These are phyloP conservation scores for Oryza punctata DNA, from an alignment of 176 grass and related monocot genomes.

Conservation along the genomic window DNA sequence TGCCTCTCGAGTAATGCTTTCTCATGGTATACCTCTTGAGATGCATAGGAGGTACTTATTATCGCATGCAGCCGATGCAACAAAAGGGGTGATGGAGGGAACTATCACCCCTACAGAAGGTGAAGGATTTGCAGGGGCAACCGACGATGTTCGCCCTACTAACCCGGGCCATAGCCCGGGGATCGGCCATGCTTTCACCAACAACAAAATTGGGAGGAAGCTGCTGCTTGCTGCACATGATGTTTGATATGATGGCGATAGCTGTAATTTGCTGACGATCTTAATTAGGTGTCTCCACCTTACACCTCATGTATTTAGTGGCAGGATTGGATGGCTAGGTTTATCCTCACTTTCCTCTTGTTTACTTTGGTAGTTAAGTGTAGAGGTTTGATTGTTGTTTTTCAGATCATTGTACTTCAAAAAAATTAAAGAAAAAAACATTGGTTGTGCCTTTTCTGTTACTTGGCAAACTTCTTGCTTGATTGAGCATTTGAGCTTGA, in stretches of 20 bases:
- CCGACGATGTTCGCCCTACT: constrained; percentile 12
- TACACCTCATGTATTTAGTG: constrained; percentile 7
- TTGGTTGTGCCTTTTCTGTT: neutral
- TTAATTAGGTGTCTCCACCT: neutral
- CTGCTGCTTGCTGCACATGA: constrained; percentile 8
- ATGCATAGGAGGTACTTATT: neutral
- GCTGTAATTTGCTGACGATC: neutral
- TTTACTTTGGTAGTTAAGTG: neutral
- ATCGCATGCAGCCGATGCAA: neutral
- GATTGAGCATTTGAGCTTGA: neutral
- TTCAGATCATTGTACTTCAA: neutral
- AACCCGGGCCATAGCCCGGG: constrained; percentile 32
- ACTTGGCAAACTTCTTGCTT: neutral
- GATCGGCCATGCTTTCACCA: constrained; percentile 34
- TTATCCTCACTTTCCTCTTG: neutral
- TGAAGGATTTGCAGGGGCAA: neutral
- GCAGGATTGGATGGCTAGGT: neutral
- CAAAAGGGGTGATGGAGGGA: constrained; percentile 16
- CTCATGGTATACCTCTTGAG: neutral
- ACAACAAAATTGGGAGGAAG: constrained; percentile 45
- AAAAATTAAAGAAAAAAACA: neutral
- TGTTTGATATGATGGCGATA: neutral
- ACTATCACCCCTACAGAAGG: neutral
- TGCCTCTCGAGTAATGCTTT: neutral
- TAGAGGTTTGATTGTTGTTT: neutral